A percentile compares a stretch with the other conserved stretches of the same genome.
phyloP scores from a whole-genome alignment of 140 eudicot species.

The Flaveria floridana region DNA sequence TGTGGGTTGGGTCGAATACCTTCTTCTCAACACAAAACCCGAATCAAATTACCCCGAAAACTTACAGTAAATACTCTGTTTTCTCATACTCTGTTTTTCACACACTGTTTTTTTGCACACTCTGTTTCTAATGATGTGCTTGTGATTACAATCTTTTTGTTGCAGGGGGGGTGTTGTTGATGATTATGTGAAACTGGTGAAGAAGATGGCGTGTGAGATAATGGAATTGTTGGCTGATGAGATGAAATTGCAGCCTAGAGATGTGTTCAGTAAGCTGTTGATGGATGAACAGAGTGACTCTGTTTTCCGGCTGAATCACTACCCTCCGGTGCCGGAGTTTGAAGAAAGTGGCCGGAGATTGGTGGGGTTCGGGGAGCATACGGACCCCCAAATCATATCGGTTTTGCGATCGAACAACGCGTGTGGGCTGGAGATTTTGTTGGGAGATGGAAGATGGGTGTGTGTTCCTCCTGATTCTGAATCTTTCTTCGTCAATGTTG shows the following conservation, averaged over 20 bases:
- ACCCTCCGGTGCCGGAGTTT: slow-evolving; percentile 20
- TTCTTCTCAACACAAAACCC: slow-evolving; percentile 52
- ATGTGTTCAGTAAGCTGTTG: slow-evolving; percentile 24
- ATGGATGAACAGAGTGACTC: slow-evolving; percentile 29
- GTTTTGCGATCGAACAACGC: slow-evolving; percentile 76
- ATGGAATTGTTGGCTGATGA: slow-evolving; percentile 22
- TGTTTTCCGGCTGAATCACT: slow-evolving; percentile 18
- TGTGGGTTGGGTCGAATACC: slow-evolving; percentile 80
- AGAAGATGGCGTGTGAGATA: slow-evolving; percentile 15
- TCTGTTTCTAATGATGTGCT: too few species aligned
- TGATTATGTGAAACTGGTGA: slow-evolving; percentile 23
- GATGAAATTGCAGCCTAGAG: slow-evolving; percentile 15
- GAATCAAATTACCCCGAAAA: slow-evolving; percentile 50
- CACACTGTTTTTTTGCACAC: background rate
- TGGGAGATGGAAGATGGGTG: slow-evolving; percentile 75
- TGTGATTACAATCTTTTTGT: background rate
- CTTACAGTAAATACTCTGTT: slow-evolving; percentile 42
- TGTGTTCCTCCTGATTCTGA: slow-evolving; percentile 71
- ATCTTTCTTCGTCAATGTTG: slow-evolving; percentile 79
- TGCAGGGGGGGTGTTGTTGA: slow-evolving; percentile 7
- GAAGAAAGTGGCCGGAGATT: slow-evolving; percentile 43
- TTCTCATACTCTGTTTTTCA: background rate
- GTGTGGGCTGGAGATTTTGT: slow-evolving; percentile 67
- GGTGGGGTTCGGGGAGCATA: slow-evolving; percentile 88
- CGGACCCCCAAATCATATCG: slow-evolving; percentile 90